These are phyloP conservation scores for Trichophyton benhamiae DNA, from an alignment of 2,329 filamentous ascomycete genomes.

Conservation along the genomic window DNA sequence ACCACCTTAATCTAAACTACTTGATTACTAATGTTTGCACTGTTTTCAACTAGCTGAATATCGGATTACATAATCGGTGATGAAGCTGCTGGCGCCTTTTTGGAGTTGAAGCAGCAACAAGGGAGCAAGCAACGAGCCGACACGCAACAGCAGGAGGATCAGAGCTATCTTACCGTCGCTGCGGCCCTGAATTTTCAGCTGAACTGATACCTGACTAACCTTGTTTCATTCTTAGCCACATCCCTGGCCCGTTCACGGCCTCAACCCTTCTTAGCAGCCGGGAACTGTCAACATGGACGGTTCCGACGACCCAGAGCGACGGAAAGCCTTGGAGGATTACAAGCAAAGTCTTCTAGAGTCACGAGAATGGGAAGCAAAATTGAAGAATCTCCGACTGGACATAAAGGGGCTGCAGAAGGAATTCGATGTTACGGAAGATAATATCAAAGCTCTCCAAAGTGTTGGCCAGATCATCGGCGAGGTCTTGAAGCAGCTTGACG, in stretches of 20 bases:
- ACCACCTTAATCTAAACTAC: no score
- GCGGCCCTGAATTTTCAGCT: neutral
- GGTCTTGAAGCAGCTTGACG: constrained; percentile 95
- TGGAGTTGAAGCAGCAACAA: neutral
- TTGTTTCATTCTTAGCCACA: no score
- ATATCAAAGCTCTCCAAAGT: constrained; percentile 98
- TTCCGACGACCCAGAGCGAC: constrained; percentile 39
- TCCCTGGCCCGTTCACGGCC: neutral
- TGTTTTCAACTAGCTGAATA: neutral
- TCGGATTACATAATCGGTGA: neutral
- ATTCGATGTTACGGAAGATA: constrained; percentile 94
- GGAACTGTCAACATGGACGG: constrained; percentile 23
- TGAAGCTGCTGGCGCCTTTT: neutral
- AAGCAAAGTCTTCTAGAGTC: constrained; percentile 80
- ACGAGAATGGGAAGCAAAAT: constrained; percentile 95
- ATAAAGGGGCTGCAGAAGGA: constrained; percentile 93
- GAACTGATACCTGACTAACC: neutral
- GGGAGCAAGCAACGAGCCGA: neutral
- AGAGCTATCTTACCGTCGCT: neutral
- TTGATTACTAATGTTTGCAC: neutral
- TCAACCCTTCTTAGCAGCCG: neutral
- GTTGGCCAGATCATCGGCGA: constrained; percentile 99
- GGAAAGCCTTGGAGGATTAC: constrained; percentile 64
- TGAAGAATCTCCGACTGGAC: constrained; percentile 84
- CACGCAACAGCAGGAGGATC: neutral